Conservation (phyloP, 352 stramenopile species). For the Phytophthora vignae region DNA sequence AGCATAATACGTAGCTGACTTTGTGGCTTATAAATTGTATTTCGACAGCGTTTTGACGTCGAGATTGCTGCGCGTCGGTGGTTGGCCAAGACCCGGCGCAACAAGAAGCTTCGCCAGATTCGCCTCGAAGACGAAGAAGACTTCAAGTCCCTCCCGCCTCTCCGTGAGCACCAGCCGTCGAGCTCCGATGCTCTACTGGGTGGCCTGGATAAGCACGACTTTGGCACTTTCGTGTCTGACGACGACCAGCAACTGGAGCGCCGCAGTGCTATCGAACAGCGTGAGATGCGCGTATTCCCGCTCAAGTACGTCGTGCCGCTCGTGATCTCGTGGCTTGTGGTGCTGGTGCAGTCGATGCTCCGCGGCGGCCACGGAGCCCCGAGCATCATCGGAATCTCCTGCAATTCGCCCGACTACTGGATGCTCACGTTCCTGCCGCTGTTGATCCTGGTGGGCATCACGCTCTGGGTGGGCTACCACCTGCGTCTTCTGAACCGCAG, state of each 20-base stretch:
- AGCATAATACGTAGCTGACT: neutral
- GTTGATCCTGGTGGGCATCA: constrained; percentile 70
- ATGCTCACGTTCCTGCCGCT: constrained; percentile 89
- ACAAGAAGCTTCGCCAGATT: constrained; percentile 57
- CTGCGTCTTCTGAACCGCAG: constrained; percentile 78
- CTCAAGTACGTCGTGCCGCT: constrained; percentile 64
- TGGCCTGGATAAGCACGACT: constrained; percentile 33
- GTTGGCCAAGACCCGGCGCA: constrained; percentile 67
- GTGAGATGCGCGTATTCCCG: constrained; percentile 64
- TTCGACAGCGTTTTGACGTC: constrained; percentile 66
- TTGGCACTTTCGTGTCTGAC: constrained; percentile 56
- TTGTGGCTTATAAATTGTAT: constrained; percentile 1
- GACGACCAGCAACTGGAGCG: constrained; percentile 50
- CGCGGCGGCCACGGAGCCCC: constrained; percentile 74
- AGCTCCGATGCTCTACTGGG: constrained; percentile 35
- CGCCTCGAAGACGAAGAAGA: constrained; percentile 66
- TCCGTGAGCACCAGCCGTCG: constrained; percentile 39
- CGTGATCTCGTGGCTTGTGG: constrained; percentile 71
- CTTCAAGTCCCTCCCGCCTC: constrained; percentile 63
- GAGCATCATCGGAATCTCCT: constrained; percentile 93
- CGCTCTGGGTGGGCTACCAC: constrained; percentile 59
- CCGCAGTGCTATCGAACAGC: constrained; percentile 54
- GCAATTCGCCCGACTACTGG: constrained; percentile 94
- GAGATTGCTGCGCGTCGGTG: constrained; percentile 66
- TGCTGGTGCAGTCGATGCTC: constrained; percentile 77